These are phyloP conservation scores for Bonia amplexicaulis DNA, from an alignment of 176 grass and related monocot species.

Conservation along the genomic window DNA sequence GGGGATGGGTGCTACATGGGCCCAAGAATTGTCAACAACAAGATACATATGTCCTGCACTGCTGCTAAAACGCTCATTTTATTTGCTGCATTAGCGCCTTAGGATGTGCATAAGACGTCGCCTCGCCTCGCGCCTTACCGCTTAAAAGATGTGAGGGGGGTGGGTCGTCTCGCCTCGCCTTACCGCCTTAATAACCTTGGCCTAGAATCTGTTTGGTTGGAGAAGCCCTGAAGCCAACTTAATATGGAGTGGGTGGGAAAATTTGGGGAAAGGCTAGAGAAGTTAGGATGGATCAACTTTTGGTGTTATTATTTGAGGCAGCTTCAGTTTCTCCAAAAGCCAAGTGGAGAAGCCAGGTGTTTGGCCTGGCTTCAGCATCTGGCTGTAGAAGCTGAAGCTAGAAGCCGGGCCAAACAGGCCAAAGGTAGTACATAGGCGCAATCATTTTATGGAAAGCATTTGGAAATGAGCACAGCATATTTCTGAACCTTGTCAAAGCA, in stretches of 20 bases:
- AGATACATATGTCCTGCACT: too few relatives aligned
- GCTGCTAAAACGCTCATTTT: too few relatives aligned
- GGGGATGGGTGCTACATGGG: too few relatives aligned
- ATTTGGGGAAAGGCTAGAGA: neutral
- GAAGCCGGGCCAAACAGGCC: neutral
- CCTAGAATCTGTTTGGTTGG: neutral
- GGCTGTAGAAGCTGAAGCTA: constrained; percentile 16
- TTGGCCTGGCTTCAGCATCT: neutral
- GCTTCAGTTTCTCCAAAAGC: constrained; percentile 3
- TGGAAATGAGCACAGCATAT: neutral
- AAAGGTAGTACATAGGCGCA: neutral
- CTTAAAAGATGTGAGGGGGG: too few relatives aligned
- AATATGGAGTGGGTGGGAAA: neutral
- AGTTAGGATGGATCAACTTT: neutral
- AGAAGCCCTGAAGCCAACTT: neutral
- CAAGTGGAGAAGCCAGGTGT: neutral
- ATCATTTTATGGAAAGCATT: neutral
- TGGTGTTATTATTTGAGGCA: neutral
- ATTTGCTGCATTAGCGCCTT: too few relatives aligned
- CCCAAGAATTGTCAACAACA: too few relatives aligned
- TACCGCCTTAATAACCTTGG: too few relatives aligned
- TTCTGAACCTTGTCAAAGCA: neutral
- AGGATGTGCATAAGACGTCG: too few relatives aligned
- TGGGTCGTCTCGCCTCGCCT: too few relatives aligned
- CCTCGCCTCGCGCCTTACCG: too few relatives aligned